Conservation (phyloP, 768 basidiomycete species). For the Leucosporidium yakuticum region DNA sequence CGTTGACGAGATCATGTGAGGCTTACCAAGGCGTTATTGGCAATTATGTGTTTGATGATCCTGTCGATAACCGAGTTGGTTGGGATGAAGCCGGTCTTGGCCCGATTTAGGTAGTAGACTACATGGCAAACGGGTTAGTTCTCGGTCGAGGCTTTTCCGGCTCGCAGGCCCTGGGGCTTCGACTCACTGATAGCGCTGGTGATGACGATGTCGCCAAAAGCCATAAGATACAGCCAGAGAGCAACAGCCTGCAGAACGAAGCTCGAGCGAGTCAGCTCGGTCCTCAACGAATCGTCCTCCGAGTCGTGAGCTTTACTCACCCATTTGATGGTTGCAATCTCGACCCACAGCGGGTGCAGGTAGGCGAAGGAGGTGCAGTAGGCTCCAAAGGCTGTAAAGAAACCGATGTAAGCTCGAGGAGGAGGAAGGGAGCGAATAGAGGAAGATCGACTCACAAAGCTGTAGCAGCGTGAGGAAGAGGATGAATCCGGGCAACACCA, state of each 20-base stretch:
- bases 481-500: background rate
- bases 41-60: background rate
- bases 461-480: background rate
- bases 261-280: no score
- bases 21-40: background rate
- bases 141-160: background rate
- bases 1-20: background rate
- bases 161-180: background rate
- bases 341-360: background rate
- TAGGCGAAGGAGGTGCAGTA: background rate
- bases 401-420: background rate
- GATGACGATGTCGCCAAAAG: background rate
- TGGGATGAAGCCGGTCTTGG: background rate
- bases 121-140: background rate
- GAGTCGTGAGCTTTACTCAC: no score
- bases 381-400: background rate
- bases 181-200: background rate
- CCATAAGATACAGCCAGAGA: constrained; percentile 2
- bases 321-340: background rate
- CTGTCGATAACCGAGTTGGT: background rate
- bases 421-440: no score
- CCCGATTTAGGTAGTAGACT: background rate
- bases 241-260: background rate
- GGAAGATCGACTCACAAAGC: background rate
- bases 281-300: no score